A percentile compares a stretch with the other conserved stretches of the same genome.
Conservation (phyloP, 306 rosid species). For the Quercus ilex region DNA sequence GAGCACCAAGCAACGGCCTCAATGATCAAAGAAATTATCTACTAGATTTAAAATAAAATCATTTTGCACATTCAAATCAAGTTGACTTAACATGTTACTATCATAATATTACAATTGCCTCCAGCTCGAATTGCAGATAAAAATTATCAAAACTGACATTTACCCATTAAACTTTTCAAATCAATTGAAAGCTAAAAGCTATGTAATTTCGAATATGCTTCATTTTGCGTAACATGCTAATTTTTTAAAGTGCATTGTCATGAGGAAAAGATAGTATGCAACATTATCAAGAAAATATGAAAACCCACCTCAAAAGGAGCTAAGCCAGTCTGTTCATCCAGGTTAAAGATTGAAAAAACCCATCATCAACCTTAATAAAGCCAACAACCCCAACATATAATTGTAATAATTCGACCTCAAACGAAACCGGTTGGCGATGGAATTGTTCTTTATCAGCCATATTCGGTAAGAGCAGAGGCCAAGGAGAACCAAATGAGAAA, state of each 20-base stretch:
- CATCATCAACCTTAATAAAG: conserved; percentile 54
- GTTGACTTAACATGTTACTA: neutral
- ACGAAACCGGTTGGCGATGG: conserved; percentile 45
- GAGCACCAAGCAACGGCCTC: conserved; percentile 70
- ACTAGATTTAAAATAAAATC: conserved; percentile 17
- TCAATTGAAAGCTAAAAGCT: conserved; percentile 14
- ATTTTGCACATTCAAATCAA: neutral
- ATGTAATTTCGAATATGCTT: neutral
- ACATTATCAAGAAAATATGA: neutral
- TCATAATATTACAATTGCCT: neutral
- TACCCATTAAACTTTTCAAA: neutral
- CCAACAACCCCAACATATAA: conserved; percentile 44
- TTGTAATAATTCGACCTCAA: conserved; percentile 62
- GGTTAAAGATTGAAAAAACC: conserved; percentile 51
- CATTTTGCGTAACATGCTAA: neutral
- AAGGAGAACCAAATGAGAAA: conserved; percentile 64
- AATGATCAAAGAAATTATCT: conserved; percentile 44
- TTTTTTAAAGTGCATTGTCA: neutral
- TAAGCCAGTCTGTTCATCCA: conserved; percentile 37
- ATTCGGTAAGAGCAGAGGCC: conserved; percentile 56
- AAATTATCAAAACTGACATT: neutral
- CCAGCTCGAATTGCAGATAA: neutral
- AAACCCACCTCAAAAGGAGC: conserved; percentile 80
- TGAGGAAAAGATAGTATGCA: neutral
- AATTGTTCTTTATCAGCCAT: conserved; percentile 47